phyloP scores from a whole-genome alignment of 1,284 basidiomycete species.

The Tetrapyrgos nigripes region DNA sequence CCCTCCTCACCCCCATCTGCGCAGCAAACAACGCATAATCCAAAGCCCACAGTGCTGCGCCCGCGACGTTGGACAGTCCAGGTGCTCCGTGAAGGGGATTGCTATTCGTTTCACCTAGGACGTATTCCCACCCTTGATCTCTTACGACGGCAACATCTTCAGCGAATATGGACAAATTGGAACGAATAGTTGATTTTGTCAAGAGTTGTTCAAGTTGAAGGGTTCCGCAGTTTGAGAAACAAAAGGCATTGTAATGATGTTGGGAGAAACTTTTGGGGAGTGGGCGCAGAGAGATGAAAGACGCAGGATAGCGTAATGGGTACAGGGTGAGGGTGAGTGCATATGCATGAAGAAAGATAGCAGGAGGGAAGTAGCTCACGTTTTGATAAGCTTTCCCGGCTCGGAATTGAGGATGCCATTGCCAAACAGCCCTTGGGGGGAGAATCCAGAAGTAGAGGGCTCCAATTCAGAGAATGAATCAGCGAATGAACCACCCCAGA shows the following conservation, averaged over 20 bases:
- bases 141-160: constrained; percentile 58
- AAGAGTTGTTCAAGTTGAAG: too few relatives aligned
- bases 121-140: constrained; percentile 55
- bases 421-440: constrained; percentile 58
- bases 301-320: constrained; percentile 4
- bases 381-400: constrained; percentile 47
- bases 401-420: constrained; percentile 46
- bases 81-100: constrained; percentile 61
- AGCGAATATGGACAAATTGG: constrained; percentile 57
- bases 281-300: not conserved
- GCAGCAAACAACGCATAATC: constrained; percentile 65
- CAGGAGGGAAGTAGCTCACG: constrained; percentile 39
- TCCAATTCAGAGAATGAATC: constrained; percentile 57
- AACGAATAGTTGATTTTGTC: constrained; percentile 62
- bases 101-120: constrained; percentile 68
- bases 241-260: constrained; percentile 68
- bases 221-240: too few relatives aligned
- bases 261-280: constrained; percentile 58
- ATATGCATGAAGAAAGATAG: too few relatives aligned
- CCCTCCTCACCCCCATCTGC: constrained; percentile 23
- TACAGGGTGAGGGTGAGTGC: too few relatives aligned
- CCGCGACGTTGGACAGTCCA: constrained; percentile 69
- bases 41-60: constrained; percentile 71
- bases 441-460: constrained; percentile 53
- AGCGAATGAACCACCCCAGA: constrained; percentile 63